phyloP scores from a whole-genome alignment of 441 rosid genomes.

The Cnidoscolus chayamansa region DNA sequence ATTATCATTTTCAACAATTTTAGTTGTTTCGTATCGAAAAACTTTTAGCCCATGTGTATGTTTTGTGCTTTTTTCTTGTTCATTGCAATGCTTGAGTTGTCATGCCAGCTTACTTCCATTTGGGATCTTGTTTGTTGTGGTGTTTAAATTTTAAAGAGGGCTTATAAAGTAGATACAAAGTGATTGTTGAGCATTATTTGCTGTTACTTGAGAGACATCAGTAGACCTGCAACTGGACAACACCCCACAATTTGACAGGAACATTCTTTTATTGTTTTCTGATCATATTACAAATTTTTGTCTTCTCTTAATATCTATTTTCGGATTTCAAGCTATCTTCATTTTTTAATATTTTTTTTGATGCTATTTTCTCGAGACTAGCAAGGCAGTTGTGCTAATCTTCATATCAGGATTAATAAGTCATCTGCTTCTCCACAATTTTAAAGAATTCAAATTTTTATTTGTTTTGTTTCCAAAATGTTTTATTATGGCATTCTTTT shows the following conservation, averaged over 20 bases:
- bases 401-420: neutral
- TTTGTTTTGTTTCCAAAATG: slow-evolving; percentile 7
- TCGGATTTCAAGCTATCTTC: neutral
- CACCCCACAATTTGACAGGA: slow-evolving; percentile 11
- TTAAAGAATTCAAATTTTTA: neutral
- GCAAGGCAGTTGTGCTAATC: neutral
- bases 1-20: neutral
- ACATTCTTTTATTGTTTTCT: neutral
- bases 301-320: neutral
- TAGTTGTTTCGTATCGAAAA: neutral
- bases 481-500: neutral
- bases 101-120: slow-evolving; percentile 6
- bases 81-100: slow-evolving; percentile 8
- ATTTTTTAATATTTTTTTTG: neutral
- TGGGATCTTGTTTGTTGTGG: slow-evolving; percentile 15
- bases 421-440: neutral
- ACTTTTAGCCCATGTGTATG: neutral
- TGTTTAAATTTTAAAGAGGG: slow-evolving; percentile 14
- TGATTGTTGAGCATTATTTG: slow-evolving; percentile 3
- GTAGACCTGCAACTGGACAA: slow-evolving; percentile 6
- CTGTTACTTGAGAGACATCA: neutral
- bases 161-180: neutral
- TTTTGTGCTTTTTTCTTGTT: slow-evolving; percentile 8
- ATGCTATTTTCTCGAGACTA: neutral
- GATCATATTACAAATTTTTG: neutral